Base-by-base conservation (phyloP, 2,329 filamentous ascomycete species). In the Trichoderma breve region DNA sequence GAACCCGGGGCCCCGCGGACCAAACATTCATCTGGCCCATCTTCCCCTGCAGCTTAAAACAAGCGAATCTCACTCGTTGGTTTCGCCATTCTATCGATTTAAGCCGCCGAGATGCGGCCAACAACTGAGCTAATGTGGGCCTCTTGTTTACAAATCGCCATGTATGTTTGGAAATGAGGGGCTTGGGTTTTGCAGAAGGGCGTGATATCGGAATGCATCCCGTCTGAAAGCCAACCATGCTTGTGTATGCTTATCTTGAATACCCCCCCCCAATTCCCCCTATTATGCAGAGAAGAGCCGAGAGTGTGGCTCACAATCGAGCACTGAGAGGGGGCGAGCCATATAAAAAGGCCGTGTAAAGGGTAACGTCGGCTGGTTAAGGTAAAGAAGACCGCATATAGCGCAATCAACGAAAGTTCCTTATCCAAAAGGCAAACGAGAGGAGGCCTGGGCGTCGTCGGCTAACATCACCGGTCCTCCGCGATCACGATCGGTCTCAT, bases 161-260 rank as follows among this genome's bases (percentile, higher is more conserved):
- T 39, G 32, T 24, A 67, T 4, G 57, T 8, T 36, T 15, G 30
- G n/a, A 43, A 43, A 24, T 28, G 64, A 58, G 51, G 51, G 63
- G 43, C 21, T 53, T 24, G 18, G 11, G 3, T n/a, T 34, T 53
- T 30, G 21, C 28, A n/a, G 36, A 60, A 53, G 39, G 21, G 66
- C 66, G 55, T 69, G 39, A 69, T 61, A 26, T 51, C 28, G 55
- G 57, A 21, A 61, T 21, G 26, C 28, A 60, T 32, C 28, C 28
- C 11, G 30, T 34, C n/a, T 47, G 28, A 14, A 53, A n/a, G 28
- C 11, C 7, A 53, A 30, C 57, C 30, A 70, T 53, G 57, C 67
- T 28, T 61, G 51, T 70, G 39, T 62, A 62, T 70, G 57, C 57
- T 53, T 70, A 70, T 70, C 67, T 70, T 51, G 12, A 36, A 55